phyloP scores from a whole-genome alignment of 768 basidiomycete genomes.

The Agrocybe pediades region DNA sequence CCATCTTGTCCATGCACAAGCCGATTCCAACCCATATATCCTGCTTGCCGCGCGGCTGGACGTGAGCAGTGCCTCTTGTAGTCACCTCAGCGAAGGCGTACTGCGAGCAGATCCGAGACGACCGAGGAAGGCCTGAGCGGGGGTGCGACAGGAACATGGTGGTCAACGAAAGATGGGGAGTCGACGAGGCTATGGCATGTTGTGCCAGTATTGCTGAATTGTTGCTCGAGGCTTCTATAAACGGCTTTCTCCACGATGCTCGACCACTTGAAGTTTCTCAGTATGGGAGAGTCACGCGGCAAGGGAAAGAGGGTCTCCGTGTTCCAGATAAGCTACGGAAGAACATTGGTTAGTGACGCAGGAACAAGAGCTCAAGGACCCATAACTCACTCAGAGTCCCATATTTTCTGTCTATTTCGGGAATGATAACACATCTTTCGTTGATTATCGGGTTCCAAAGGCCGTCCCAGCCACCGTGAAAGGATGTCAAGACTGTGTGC shows the following conservation, averaged over 20 bases:
- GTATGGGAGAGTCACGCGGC: slow-evolving; percentile 48
- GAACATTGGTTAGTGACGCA: not conserved
- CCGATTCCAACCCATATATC: slow-evolving; percentile 54
- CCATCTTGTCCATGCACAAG: slow-evolving; percentile 27
- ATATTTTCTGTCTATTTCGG: slow-evolving; percentile 48
- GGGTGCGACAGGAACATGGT: too few relatives aligned
- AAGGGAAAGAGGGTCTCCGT: slow-evolving; percentile 41
- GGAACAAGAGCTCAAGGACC: not conserved
- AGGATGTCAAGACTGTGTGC: slow-evolving; percentile 45
- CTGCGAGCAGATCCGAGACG: slow-evolving; percentile 45
- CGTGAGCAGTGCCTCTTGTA: slow-evolving; percentile 56
- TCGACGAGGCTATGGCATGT: too few relatives aligned
- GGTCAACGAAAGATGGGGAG: too few relatives aligned
- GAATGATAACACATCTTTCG: slow-evolving; percentile 27
- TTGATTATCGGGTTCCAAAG: slow-evolving; percentile 33
- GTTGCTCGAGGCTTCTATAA: slow-evolving; percentile 49
- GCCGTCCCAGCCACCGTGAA: slow-evolving; percentile 48
- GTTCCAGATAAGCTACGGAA: slow-evolving; percentile 47
- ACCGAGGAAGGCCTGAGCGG: too few relatives aligned
- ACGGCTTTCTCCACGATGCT: slow-evolving; percentile 50
- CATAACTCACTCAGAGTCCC: slow-evolving; percentile 49
- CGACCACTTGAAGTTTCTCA: slow-evolving; percentile 54
- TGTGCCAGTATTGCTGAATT: slow-evolving; percentile 37
- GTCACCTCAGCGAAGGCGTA: slow-evolving; percentile 61
- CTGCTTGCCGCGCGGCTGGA: slow-evolving; percentile 42